A percentile compares a stretch with the other conserved stretches of the same genome.
Conservation (phyloP, 139 green algal species). For the Limnomonas spitsbergensis region DNA sequence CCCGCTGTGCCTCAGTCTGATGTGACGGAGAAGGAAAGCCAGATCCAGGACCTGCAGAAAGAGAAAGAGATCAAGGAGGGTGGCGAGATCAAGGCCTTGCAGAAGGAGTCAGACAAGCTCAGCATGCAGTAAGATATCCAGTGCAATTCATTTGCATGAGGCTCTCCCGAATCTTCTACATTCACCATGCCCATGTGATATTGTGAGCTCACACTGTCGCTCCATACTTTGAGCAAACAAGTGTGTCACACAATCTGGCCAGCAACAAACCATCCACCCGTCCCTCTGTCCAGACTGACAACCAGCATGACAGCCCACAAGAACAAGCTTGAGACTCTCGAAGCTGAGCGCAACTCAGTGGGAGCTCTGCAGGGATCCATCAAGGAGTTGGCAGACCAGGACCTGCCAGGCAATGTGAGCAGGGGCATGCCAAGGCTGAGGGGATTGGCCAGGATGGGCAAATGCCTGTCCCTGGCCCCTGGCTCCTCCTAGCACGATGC, state of each 20-base stretch:
- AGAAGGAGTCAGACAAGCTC: slow-evolving; percentile 44
- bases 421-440: too few relatives aligned
- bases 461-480: too few relatives aligned
- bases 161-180: too few relatives aligned
- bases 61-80: slow-evolving; percentile 56
- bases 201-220: too few relatives aligned
- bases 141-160: not conserved
- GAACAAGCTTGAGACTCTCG: slow-evolving; percentile 60
- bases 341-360: slow-evolving; percentile 48
- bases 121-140: slow-evolving; percentile 23
- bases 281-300: slow-evolving; percentile 50
- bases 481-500: too few relatives aligned
- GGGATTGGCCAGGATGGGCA: too few relatives aligned
- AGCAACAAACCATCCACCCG: too few relatives aligned
- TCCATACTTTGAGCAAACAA: too few relatives aligned
- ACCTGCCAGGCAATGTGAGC: slow-evolving; percentile 29
- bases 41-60: slow-evolving; percentile 23
- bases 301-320: slow-evolving; percentile 59
- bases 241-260: too few relatives aligned
- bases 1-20: not conserved
- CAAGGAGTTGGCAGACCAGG: slow-evolving; percentile 38
- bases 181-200: too few relatives aligned
- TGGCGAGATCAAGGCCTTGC: slow-evolving; percentile 57
- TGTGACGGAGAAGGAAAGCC: slow-evolving; percentile 1
- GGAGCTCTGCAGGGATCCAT: slow-evolving; percentile 28